A percentile compares a stretch with the other conserved stretches of the same genome.
Evolutionary conservation across 2,329 filamentous ascomycete genomes (phyloP).

Genomic region (Epichloe brachyelytri): DNA sequence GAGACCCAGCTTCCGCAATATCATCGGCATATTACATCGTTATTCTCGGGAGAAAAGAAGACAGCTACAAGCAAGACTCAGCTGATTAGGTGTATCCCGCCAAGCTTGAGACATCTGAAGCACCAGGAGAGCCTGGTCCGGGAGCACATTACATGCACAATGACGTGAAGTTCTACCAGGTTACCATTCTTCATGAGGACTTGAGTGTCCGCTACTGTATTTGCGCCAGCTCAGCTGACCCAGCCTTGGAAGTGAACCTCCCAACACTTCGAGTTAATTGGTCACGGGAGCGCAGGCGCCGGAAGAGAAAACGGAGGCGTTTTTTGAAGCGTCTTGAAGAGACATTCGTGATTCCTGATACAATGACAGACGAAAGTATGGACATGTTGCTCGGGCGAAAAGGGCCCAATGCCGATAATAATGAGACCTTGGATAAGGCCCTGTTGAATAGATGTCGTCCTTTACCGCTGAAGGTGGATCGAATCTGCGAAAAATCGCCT

Average conservation of each 20-base stretch:
- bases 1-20: slow-evolving; percentile 20
- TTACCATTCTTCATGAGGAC: slow-evolving; percentile 29
- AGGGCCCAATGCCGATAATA: neutral
- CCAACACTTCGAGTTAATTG: slow-evolving; percentile 16
- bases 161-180: slow-evolving; percentile 32
- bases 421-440: neutral
- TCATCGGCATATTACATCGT: slow-evolving; percentile 22
- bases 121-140: slow-evolving; percentile 7
- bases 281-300: slow-evolving; percentile 15
- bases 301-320: slow-evolving; percentile 16
- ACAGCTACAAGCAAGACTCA: slow-evolving; percentile 9
- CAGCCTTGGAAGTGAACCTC: slow-evolving; percentile 13
- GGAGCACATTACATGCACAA: slow-evolving; percentile 20
- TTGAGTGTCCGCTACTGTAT: slow-evolving; percentile 30
- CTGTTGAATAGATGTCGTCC: neutral
- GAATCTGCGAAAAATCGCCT: slow-evolving; percentile 12
- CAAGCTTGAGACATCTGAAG: slow-evolving; percentile 8
- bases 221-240: slow-evolving; percentile 15
- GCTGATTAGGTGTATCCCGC: slow-evolving; percentile 17
- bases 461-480: slow-evolving; percentile 13
- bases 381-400: slow-evolving; percentile 7
- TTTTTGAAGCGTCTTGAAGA: slow-evolving; percentile 17
- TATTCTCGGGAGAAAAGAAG: slow-evolving; percentile 10
- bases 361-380: slow-evolving; percentile 16
- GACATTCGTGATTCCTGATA: slow-evolving; percentile 26